Evolutionary conservation across 768 basidiomycete genomes (phyloP).

Genomic region (Russula abietina): DNA sequence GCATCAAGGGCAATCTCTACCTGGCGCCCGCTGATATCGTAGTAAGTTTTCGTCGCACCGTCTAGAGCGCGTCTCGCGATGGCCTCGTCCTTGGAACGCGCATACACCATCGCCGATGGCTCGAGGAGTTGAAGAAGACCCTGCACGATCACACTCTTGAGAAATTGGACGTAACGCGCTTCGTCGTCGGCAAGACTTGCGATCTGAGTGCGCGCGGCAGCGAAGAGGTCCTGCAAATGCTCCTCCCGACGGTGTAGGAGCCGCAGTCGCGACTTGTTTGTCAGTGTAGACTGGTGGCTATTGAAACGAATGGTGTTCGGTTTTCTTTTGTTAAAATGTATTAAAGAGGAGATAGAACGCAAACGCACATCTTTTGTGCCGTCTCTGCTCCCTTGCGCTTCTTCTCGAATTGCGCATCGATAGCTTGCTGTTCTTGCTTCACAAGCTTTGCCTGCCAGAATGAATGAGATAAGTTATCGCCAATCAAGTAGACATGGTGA

Average conservation of each 20-base stretch:
- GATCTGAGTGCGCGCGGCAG: constrained; percentile 58
- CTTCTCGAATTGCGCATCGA: constrained; percentile 93
- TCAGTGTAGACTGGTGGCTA: constrained; percentile 91
- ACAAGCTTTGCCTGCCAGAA: constrained; percentile 83
- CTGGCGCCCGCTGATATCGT: constrained; percentile 68
- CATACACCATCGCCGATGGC: constrained; percentile 55
- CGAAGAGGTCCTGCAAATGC: constrained; percentile 84
- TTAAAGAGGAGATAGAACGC: not conserved
- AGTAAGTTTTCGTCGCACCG: constrained; percentile 60
- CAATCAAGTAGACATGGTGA: not conserved
- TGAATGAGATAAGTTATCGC: not conserved
- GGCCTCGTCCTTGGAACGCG: constrained; percentile 61
- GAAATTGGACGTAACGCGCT: constrained; percentile 70
- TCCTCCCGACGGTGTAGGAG: constrained; percentile 90
- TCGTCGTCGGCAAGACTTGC: constrained; percentile 57
- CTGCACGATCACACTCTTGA: constrained; percentile 82
- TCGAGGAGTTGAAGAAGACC: constrained; percentile 81
- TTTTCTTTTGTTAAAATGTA: not conserved
- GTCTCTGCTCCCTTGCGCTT: constrained; percentile 91
- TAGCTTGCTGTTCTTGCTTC: constrained; percentile 90
- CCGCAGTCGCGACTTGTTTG: constrained; percentile 90
- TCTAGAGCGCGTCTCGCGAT: constrained; percentile 57
- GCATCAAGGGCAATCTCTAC: constrained; percentile 56
- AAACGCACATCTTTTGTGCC: constrained; percentile 87
- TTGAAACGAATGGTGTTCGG: not conserved